Evolutionary conservation across 345 rosid species (phyloP).

Genomic region (Arabidopsis suecica): DNA sequence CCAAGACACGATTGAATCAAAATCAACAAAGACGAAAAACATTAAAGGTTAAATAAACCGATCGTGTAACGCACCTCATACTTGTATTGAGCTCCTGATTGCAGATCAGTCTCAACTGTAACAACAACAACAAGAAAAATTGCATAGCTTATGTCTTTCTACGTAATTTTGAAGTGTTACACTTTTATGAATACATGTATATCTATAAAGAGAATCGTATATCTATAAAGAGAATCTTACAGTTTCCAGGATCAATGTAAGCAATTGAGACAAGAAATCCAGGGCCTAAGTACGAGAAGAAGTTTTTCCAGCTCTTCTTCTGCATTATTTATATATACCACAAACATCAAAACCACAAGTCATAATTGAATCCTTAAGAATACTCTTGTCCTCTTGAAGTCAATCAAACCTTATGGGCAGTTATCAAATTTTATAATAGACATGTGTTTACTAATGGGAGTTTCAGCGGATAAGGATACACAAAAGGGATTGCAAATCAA

Average conservation of each 20-base stretch:
- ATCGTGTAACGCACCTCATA: slow-evolving; percentile 58
- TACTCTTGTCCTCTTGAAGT: neutral
- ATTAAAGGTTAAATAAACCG: neutral
- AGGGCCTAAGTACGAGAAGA: slow-evolving; percentile 84
- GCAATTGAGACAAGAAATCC: slow-evolving; percentile 93
- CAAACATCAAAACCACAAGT: slow-evolving; percentile 20
- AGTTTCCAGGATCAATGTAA: slow-evolving; percentile 92
- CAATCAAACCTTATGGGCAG: neutral
- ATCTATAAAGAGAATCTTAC: slow-evolving; percentile 50
- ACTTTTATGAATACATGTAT: neutral
- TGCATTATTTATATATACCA: slow-evolving; percentile 42
- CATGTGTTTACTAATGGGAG: neutral
- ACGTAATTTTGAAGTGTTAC: neutral
- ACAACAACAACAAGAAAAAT: slow-evolving; percentile 32
- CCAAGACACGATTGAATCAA: neutral
- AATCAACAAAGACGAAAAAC: neutral
- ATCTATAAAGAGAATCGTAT: slow-evolving; percentile 14
- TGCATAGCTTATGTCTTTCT: slow-evolving; percentile 8
- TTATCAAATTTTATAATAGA: neutral
- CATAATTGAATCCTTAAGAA: slow-evolving; percentile 5
- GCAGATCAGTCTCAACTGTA: slow-evolving; percentile 90
- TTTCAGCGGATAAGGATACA: neutral
- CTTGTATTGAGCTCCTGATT: slow-evolving; percentile 82
- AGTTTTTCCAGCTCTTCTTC: slow-evolving; percentile 86
- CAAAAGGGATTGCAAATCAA: neutral